Conservation (phyloP, 768 basidiomycete species). For the Coprinopsis sp. region DNA sequence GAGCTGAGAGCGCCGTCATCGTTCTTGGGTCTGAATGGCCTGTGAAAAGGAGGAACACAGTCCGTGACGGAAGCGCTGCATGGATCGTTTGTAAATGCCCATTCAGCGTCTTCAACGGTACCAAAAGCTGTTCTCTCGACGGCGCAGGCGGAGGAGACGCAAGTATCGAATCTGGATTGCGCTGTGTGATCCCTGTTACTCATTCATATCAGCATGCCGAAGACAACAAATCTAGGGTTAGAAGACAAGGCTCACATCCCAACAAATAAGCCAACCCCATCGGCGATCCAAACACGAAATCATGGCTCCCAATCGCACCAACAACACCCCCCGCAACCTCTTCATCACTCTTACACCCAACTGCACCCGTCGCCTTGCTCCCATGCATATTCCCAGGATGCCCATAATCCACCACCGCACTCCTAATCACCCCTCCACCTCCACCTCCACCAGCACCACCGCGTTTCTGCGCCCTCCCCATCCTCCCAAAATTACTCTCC, state of each 20-base stretch:
- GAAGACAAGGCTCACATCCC: conserved; percentile 78
- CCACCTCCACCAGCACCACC: too few relatives aligned
- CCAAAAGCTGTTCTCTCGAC: conserved; percentile 26
- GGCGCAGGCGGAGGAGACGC: conserved; percentile 14
- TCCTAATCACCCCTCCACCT: conserved; percentile 38
- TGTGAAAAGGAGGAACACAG: conserved; percentile 80
- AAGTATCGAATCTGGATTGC: conserved; percentile 34
- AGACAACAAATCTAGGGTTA: conserved; percentile 3
- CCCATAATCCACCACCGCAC: conserved; percentile 82
- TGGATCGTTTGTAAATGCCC: conserved; percentile 58
- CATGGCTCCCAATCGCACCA: conserved; percentile 56
- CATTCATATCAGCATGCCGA: not conserved
- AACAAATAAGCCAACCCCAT: conserved; percentile 74
- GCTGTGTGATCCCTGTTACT: conserved; percentile 59
- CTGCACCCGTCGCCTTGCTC: conserved; percentile 71
- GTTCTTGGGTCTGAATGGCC: conserved; percentile 85
- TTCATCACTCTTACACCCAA: conserved; percentile 72
- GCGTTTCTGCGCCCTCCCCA: conserved; percentile 49
- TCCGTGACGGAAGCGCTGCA: conserved; percentile 65
- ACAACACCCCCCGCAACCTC: conserved; percentile 73
- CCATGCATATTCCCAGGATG: conserved; percentile 84
- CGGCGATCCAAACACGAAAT: conserved; percentile 82
- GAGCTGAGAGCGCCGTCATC: conserved; percentile 69
- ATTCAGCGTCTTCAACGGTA: conserved; percentile 52
- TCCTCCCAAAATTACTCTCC: conserved; percentile 86